Percentiles rank a stretch among this genome's conserved stretches.
Evolutionary conservation across 176 grass and related monocot species (phyloP).

Genomic region (Juncus inflexus): DNA sequence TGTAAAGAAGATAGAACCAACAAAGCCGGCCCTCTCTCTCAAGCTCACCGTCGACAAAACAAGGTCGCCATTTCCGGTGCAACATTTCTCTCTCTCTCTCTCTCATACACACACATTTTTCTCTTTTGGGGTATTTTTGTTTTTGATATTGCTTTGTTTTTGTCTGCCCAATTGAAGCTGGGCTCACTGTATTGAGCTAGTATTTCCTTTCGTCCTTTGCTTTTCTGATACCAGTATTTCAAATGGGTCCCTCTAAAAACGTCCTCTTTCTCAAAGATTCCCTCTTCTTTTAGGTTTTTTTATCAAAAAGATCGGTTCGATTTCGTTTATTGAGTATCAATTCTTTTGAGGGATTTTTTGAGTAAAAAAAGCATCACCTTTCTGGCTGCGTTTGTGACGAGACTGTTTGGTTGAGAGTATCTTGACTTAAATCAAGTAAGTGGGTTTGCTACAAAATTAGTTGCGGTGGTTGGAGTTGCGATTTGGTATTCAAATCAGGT

Average conservation of each 20-base stretch:
- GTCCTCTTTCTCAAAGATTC: slow-evolving; percentile 15
- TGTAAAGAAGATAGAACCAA: not conserved
- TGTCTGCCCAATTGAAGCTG: slow-evolving; percentile 22
- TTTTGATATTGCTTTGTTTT: not conserved
- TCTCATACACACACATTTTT: not conserved
- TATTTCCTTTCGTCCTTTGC: not conserved
- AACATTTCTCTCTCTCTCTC: not conserved
- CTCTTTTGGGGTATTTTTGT: not conserved
- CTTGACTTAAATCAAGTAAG: not conserved
- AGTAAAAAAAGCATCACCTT: slow-evolving; percentile 13
- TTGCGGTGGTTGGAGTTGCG: slow-evolving; percentile 29
- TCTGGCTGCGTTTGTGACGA: not conserved
- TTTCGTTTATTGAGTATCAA: not conserved
- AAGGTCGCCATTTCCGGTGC: not conserved
- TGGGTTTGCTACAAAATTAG: slow-evolving; percentile 22
- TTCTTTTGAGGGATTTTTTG: not conserved
- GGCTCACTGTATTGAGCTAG: slow-evolving; percentile 6
- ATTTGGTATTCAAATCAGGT: slow-evolving; percentile 7
- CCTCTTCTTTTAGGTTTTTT: slow-evolving; percentile 16
- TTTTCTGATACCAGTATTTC: slow-evolving; percentile 2
- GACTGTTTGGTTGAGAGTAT: slow-evolving; percentile 13
- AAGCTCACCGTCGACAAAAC: not conserved
- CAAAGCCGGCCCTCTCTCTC: not conserved
- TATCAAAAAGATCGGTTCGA: slow-evolving; percentile 29
- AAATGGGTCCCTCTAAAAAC: slow-evolving; percentile 21